Conservation (phyloP, 306 rosid genomes). For the Inga laurina region DNA sequence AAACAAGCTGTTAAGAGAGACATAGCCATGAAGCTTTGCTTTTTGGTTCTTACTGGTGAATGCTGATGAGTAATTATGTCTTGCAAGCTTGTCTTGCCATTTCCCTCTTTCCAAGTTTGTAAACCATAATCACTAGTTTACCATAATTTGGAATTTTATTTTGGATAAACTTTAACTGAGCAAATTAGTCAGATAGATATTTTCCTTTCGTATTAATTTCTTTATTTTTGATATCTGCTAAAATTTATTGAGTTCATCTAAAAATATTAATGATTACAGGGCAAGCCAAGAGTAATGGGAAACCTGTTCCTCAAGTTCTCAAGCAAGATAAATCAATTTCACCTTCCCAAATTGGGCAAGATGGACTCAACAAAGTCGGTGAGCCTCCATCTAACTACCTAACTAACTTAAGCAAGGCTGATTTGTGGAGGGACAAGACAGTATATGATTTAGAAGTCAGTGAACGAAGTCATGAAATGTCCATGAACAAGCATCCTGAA, state of each 20-base stretch:
- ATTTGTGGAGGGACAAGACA: constrained; percentile 54
- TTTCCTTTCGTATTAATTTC: constrained; percentile 6
- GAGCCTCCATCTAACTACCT: constrained; percentile 49
- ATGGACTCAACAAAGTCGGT: constrained; percentile 41
- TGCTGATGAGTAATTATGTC: constrained; percentile 22
- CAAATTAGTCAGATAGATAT: constrained; percentile 2
- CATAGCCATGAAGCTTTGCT: background rate
- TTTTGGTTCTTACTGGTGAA: constrained; percentile 15
- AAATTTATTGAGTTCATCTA: constrained; percentile 1
- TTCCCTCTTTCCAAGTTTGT: background rate
- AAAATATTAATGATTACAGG: constrained; percentile 51
- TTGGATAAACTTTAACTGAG: constrained; percentile 9
- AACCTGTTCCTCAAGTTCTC: constrained; percentile 46
- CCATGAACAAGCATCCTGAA: constrained; percentile 46
- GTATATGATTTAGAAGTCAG: constrained; percentile 47
- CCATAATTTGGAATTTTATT: background rate
- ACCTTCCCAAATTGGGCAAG: constrained; percentile 53
- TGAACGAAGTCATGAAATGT: constrained; percentile 51
- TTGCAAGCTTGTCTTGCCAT: background rate
- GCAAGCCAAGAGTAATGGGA: constrained; percentile 48
- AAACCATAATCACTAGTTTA: background rate
- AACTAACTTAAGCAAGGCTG: constrained; percentile 48
- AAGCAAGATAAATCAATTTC: constrained; percentile 51
- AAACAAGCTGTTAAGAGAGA: no score
- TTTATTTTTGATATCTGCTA: constrained; percentile 11